Evolutionary conservation across 2,329 filamentous ascomycete genomes (phyloP).

Genomic region (Hirsutella thompsonii): DNA sequence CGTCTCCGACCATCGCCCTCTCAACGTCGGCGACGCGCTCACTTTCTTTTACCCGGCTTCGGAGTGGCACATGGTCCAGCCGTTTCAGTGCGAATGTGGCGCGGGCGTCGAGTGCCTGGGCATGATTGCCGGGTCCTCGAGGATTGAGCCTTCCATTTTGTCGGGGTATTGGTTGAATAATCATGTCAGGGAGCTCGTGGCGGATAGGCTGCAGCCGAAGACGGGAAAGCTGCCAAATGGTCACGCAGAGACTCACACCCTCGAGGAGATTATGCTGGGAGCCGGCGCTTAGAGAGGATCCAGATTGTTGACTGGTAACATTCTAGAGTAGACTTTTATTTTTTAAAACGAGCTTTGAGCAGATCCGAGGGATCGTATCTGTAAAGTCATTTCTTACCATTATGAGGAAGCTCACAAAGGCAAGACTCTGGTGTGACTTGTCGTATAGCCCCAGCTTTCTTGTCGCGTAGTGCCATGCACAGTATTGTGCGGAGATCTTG

Average conservation of each 20-base stretch:
- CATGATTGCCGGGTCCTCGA: background rate
- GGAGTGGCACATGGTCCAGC: slow-evolving; percentile 2
- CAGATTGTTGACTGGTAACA: too few relatives aligned
- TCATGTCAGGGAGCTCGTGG: background rate
- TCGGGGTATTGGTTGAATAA: background rate
- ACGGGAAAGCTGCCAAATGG: background rate
- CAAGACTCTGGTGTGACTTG: too few relatives aligned
- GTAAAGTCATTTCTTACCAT: too few relatives aligned
- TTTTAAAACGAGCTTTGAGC: too few relatives aligned
- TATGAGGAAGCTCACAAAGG: too few relatives aligned
- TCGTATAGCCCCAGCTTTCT: too few relatives aligned
- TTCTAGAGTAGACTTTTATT: too few relatives aligned
- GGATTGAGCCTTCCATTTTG: background rate
- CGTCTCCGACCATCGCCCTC: background rate
- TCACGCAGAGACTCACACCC: slow-evolving; percentile 4
- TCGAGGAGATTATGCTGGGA: slow-evolving; percentile 14
- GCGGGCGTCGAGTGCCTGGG: background rate
- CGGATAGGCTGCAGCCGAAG: background rate
- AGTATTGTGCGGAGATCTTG: too few relatives aligned
- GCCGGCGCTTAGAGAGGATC: slow-evolving; percentile 11
- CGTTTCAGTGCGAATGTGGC: slow-evolving; percentile 2
- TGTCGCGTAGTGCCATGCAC: too few relatives aligned
- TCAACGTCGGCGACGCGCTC: background rate
- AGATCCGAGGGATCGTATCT: too few relatives aligned
- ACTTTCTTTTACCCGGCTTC: slow-evolving; percentile 1